phyloP scores from a whole-genome alignment of 805 yeast genomes.

The Priceomyces castillae region DNA sequence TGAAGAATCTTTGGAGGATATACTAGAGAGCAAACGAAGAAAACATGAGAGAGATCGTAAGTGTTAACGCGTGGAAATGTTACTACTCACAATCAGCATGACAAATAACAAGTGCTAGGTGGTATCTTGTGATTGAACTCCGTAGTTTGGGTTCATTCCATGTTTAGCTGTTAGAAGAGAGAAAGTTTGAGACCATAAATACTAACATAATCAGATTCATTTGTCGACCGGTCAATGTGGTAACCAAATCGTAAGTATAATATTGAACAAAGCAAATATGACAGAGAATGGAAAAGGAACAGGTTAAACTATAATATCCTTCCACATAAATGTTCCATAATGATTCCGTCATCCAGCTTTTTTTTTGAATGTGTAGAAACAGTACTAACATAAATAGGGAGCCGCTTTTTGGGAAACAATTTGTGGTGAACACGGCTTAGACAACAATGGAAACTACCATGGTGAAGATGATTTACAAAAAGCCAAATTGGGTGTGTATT shows the following conservation, averaged over 20 bases:
- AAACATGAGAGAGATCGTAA: slow-evolving; percentile 25
- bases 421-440: slow-evolving; percentile 85
- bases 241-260: slow-evolving; percentile 78
- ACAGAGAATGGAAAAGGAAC: too few species aligned
- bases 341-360: too few species aligned
- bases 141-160: too few species aligned
- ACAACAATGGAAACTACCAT: slow-evolving; percentile 68
- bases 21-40: slow-evolving; percentile 1
- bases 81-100: slow-evolving; percentile 2
- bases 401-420: slow-evolving; percentile 93
- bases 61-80: slow-evolving; percentile 10
- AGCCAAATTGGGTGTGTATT: slow-evolving; percentile 73
- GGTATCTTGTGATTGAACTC: too few species aligned
- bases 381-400: slow-evolving; percentile 46
- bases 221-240: slow-evolving; percentile 98
- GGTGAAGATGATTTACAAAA: slow-evolving; percentile 45
- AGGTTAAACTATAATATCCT: too few species aligned
- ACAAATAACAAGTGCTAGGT: too few species aligned
- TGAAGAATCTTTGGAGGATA: neutral
- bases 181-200: slow-evolving; percentile 1
- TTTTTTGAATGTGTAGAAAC: neutral
- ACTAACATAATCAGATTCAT: slow-evolving; percentile 59
- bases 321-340: too few species aligned
- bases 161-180: slow-evolving; percentile 2
- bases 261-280: neutral